Percentiles rank a stretch among this genome's conserved stretches.
phyloP scores from a whole-genome alignment of 176 grass and related monocot genomes.

The Zoysia japonica region DNA sequence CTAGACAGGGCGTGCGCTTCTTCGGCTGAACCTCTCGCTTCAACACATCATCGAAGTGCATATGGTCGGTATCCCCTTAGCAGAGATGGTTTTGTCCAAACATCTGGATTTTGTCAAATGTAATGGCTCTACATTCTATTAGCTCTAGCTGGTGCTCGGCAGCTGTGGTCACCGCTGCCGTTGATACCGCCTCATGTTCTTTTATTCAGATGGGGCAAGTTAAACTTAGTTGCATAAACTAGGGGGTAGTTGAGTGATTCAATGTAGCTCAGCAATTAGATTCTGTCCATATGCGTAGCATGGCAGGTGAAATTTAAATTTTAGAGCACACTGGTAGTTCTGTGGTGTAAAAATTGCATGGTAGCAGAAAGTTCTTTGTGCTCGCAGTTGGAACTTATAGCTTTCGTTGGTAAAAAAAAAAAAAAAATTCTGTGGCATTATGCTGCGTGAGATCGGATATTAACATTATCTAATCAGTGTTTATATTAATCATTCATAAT shows the following conservation, averaged over 20 bases:
- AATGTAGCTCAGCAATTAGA: constrained; percentile 50
- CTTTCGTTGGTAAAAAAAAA: background rate
- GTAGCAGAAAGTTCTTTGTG: background rate
- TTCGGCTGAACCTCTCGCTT: constrained; percentile 47
- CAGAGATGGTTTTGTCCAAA: constrained; percentile 71
- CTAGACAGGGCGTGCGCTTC: constrained; percentile 49
- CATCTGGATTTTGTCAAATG: constrained; percentile 87
- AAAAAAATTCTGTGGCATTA: no score
- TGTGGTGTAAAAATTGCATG: constrained; percentile 4
- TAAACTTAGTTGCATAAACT: constrained; percentile 57
- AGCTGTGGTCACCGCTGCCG: constrained; percentile 33
- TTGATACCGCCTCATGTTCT: constrained; percentile 61
- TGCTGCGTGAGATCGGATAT: no score
- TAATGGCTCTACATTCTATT: constrained; percentile 49
- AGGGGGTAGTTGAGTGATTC: constrained; percentile 37
- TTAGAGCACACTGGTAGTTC: constrained; percentile 39
- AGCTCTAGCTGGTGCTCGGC: constrained; percentile 51
- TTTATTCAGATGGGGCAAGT: constrained; percentile 62
- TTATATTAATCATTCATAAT: no score
- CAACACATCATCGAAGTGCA: constrained; percentile 3
- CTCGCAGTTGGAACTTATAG: background rate
- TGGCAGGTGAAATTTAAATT: constrained; percentile 22
- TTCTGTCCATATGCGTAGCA: constrained; percentile 52
- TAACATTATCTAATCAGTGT: no score
- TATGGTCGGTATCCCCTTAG: no score